These are phyloP conservation scores for Tetragonia tetragonoides DNA, from an alignment of 148 eudicot species.

Conservation along the genomic window DNA sequence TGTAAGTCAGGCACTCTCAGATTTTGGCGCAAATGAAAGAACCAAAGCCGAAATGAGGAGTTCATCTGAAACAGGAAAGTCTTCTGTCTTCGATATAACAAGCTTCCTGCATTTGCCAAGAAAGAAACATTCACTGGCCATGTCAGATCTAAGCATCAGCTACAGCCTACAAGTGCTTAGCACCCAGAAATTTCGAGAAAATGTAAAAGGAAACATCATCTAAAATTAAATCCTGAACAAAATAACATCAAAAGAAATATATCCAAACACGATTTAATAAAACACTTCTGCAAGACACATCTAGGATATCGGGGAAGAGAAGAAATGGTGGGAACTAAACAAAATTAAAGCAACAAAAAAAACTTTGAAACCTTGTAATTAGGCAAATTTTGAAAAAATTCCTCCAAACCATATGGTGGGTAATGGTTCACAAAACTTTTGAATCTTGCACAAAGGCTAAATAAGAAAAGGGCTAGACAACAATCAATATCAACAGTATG, in stretches of 20 bases:
- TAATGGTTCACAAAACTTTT: neutral
- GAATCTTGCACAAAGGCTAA: neutral
- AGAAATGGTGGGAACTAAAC: neutral
- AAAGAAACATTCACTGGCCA: neutral
- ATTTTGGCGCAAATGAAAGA: conserved; percentile 84
- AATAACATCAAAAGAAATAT: neutral
- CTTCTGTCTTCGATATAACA: conserved; percentile 47
- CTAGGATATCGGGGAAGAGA: neutral
- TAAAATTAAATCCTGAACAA: neutral
- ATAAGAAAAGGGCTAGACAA: neutral
- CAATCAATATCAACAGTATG: neutral
- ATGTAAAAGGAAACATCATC: neutral
- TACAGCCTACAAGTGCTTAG: neutral
- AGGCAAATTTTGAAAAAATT: neutral
- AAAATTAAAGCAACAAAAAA: neutral
- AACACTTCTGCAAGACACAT: neutral
- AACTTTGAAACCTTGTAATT: neutral
- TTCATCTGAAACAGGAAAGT: conserved; percentile 43
- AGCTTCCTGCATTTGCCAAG: conserved; percentile 55
- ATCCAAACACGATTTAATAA: neutral
- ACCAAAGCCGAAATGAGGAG: conserved; percentile 57
- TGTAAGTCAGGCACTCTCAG: conserved; percentile 86
- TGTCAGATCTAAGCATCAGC: neutral
- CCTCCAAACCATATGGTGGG: neutral
- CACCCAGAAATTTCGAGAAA: neutral